Evolutionary conservation across 495 filamentous ascomycete species (phyloP).

Genomic region (Thozetella sp.): DNA sequence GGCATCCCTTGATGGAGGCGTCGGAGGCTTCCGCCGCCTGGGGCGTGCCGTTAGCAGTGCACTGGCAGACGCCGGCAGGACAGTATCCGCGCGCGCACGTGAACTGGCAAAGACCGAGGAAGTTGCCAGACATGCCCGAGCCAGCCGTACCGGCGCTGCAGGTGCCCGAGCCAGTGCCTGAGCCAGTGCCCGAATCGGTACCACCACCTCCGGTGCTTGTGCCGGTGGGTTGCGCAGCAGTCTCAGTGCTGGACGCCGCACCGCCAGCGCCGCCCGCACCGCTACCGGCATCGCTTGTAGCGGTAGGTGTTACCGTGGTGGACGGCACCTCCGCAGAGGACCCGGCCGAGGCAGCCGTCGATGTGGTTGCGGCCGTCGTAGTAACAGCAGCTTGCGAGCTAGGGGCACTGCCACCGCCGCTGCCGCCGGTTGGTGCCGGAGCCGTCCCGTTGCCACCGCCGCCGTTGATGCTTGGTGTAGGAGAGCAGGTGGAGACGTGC

Average conservation of each 20-base stretch:
- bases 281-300: not conserved
- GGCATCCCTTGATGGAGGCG: constrained; percentile 22
- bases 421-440: not conserved
- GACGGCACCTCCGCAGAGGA: not conserved
- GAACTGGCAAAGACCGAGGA: constrained; percentile 41
- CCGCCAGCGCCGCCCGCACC: not conserved
- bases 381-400: not conserved
- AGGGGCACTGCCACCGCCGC: not conserved
- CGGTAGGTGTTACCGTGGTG: not conserved
- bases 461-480: constrained; percentile 28
- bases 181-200: no score
- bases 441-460: not conserved
- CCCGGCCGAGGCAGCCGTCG: constrained; percentile 21
- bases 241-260: no score
- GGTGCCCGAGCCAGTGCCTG: not conserved
- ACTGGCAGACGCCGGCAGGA: constrained; percentile 37
- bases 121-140: constrained; percentile 30
- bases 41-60: constrained; percentile 30
- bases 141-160: constrained; percentile 37
- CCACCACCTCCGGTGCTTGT: no score
- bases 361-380: not conserved
- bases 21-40: constrained; percentile 19
- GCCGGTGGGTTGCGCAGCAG: no score
- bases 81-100: constrained; percentile 42
- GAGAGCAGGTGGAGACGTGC: constrained; percentile 44